phyloP scores from a whole-genome alignment of 2,329 filamentous ascomycete species.

The Hypoxylon sp. region DNA sequence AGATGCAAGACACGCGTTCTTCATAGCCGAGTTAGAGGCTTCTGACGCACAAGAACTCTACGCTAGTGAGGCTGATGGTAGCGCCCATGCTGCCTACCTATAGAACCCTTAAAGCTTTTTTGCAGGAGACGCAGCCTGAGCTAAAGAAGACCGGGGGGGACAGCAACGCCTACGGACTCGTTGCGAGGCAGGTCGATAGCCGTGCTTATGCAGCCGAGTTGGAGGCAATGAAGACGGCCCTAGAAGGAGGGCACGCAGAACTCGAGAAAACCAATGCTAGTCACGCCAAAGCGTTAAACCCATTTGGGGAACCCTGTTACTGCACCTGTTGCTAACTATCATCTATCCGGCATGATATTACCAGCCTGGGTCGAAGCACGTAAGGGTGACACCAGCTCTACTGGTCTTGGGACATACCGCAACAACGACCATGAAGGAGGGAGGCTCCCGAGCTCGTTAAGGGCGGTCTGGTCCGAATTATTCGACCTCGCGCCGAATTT shows the following conservation, averaged over 20 bases:
- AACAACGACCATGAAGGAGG: constrained; percentile 85
- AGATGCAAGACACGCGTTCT: too few relatives aligned
- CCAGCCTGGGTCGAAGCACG: constrained; percentile 81
- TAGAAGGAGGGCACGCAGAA: background rate
- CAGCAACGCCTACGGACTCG: too few relatives aligned
- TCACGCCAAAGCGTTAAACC: background rate
- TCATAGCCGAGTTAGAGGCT: too few relatives aligned
- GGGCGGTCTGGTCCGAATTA: constrained; percentile 93
- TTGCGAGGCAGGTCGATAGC: too few relatives aligned
- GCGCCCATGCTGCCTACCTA: too few relatives aligned
- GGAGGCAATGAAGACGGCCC: background rate
- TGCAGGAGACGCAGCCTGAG: too few relatives aligned
- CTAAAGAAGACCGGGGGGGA: too few relatives aligned
- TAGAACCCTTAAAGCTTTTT: too few relatives aligned
- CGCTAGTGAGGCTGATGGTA: too few relatives aligned
- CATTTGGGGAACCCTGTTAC: background rate
- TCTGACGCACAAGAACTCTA: too few relatives aligned
- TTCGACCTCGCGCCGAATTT: constrained; percentile 96
- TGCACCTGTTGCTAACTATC: background rate
- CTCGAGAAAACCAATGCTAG: background rate
- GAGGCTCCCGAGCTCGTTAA: constrained; percentile 97
- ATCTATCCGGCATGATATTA: background rate
- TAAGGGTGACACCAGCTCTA: constrained; percentile 93
- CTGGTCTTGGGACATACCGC: constrained; percentile 90
- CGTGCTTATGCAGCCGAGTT: background rate